Conservation (phyloP, 257 asterid genomes). For the Petrea volubilis region DNA sequence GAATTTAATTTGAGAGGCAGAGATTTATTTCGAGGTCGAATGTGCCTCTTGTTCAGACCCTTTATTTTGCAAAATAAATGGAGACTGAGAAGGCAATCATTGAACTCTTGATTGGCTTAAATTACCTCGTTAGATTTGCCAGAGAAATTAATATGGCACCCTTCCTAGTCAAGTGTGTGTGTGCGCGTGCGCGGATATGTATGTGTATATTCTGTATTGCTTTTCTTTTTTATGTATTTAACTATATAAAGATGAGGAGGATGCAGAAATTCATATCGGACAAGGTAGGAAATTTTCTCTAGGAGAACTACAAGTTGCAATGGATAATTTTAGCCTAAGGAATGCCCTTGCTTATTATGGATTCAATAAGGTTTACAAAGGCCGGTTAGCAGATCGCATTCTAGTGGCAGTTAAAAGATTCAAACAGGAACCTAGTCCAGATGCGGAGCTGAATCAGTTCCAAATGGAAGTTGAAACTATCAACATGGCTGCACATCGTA, state of each 20-base stretch:
- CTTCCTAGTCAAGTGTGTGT: too few relatives aligned
- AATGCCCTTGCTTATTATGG: not conserved
- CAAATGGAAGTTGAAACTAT: not conserved
- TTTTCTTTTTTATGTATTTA: too few relatives aligned
- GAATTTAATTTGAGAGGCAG: slow-evolving; percentile 68
- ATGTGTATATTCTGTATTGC: too few relatives aligned
- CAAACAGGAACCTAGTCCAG: not conserved
- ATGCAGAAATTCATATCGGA: not conserved
- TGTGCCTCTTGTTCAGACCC: slow-evolving; percentile 82
- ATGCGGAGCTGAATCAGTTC: not conserved
- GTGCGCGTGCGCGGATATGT: too few relatives aligned
- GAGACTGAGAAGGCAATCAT: slow-evolving; percentile 62
- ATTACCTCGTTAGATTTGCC: slow-evolving; percentile 58
- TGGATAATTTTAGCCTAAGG: not conserved
- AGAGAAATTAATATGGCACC: slow-evolving; percentile 40
- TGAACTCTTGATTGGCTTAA: slow-evolving; percentile 67
- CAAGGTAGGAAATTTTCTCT: not conserved
- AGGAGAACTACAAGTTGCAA: not conserved
- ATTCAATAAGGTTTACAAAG: not conserved
- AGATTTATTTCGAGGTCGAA: slow-evolving; percentile 50
- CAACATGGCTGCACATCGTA: too few relatives aligned
- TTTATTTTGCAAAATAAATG: slow-evolving; percentile 61
- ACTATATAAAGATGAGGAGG: not conserved
- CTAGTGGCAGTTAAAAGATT: not conserved
- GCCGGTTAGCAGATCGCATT: too few relatives aligned